Conservation (phyloP, 495 filamentous ascomycete genomes). For the Penicillium argentinense region DNA sequence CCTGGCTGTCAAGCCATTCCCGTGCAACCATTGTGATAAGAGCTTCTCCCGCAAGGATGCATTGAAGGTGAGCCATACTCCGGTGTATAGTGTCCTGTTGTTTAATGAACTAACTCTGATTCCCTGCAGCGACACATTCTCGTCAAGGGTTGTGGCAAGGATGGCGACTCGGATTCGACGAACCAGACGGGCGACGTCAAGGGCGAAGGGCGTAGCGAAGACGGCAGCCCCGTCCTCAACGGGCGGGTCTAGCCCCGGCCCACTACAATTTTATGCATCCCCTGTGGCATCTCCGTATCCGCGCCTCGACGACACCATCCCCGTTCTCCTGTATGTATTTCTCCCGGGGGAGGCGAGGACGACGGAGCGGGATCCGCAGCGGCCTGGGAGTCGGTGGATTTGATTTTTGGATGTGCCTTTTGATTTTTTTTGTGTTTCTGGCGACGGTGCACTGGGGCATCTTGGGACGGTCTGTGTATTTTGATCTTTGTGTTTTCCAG, state of each 20-base stretch:
- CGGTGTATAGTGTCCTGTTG: too few relatives aligned
- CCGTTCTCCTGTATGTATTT: constrained; percentile 14
- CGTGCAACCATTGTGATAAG: constrained; percentile 90
- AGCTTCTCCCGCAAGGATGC: constrained; percentile 97
- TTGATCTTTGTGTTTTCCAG: constrained; percentile 4
- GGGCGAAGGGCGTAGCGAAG: constrained; percentile 24
- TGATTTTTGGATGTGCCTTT: constrained; percentile 7
- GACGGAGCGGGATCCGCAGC: constrained; percentile 15
- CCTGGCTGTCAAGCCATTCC: constrained; percentile 91
- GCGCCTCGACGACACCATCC: constrained; percentile 2
- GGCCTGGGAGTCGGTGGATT: constrained; percentile 20
- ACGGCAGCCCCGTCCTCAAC: constrained; percentile 25
- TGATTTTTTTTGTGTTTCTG: constrained; percentile 20
- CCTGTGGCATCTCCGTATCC: constrained; percentile 7
- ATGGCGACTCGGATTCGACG: constrained; percentile 28
- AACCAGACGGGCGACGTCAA: constrained; percentile 16
- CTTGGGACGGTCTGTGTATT: constrained; percentile 10
- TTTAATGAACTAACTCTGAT: constrained; percentile 17
- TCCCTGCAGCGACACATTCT: constrained; percentile 77
- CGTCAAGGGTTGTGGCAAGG: constrained; percentile 86
- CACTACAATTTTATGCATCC: constrained; percentile 11
- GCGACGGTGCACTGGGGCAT: constrained; percentile 17
- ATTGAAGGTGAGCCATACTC: constrained; percentile 74
- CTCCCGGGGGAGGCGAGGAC: constrained; percentile 1
- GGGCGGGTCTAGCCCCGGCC: constrained; percentile 13